Conservation (phyloP, 768 basidiomycete genomes). For the Mycena maculata region DNA sequence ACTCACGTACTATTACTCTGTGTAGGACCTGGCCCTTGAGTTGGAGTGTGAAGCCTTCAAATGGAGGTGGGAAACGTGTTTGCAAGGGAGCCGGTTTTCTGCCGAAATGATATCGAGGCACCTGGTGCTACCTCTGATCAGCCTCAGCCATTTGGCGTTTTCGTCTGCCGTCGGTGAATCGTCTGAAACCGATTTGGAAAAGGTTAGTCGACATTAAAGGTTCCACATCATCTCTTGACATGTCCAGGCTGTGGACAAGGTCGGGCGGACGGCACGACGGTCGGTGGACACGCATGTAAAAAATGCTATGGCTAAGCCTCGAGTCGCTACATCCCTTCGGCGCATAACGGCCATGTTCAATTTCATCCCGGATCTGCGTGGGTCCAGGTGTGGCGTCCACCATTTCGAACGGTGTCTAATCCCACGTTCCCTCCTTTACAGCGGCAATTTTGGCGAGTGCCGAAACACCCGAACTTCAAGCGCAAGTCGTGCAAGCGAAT, state of each 20-base stretch:
- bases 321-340: conserved; percentile 71
- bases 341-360: conserved; percentile 81
- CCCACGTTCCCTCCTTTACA: conserved; percentile 43
- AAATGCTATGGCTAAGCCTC: conserved; percentile 76
- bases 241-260: conserved; percentile 72
- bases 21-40: conserved; percentile 75
- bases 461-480: conserved; percentile 57
- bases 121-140: conserved; percentile 81
- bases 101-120: conserved; percentile 83
- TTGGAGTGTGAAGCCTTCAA: conserved; percentile 70
- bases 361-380: conserved; percentile 73
- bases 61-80: conserved; percentile 85
- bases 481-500: conserved; percentile 31
- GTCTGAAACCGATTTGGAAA: conserved; percentile 70
- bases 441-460: conserved; percentile 63
- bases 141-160: conserved; percentile 75
- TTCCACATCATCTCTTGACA: conserved; percentile 20
- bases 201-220: conserved; percentile 53
- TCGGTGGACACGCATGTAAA: conserved; percentile 77
- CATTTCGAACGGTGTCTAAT: conserved; percentile 23
- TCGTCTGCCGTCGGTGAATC: conserved; percentile 68
- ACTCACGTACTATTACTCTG: conserved; percentile 26
- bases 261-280: conserved; percentile 76
- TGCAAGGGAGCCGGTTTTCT: conserved; percentile 70
- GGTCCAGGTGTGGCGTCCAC: conserved; percentile 46